Evolutionary conservation across 495 filamentous ascomycete species (phyloP).

Genomic region (Penicillium angulare): DNA sequence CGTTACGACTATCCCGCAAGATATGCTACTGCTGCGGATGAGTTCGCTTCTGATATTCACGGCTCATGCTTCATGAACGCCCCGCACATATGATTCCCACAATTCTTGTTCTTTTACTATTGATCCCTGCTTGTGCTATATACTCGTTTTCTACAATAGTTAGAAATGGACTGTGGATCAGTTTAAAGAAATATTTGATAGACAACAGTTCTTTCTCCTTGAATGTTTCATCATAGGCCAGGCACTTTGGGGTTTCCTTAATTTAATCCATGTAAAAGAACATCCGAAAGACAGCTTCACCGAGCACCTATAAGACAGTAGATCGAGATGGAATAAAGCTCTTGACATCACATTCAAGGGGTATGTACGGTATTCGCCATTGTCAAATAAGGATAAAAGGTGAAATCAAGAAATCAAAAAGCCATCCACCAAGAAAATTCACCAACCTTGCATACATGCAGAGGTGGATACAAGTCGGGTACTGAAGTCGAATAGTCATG

Average conservation of each 20-base stretch:
- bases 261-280: too few species aligned
- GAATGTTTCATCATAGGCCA: too few species aligned
- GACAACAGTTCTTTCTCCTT: background rate
- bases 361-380: background rate
- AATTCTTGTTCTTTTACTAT: slow-evolving; percentile 8
- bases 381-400: background rate
- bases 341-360: background rate
- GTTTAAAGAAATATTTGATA: background rate
- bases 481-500: too few species aligned
- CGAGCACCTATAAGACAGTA: too few species aligned
- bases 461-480: too few species aligned
- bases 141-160: background rate
- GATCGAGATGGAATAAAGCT: background rate
- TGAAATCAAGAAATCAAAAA: background rate
- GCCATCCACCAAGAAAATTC: background rate
- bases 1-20: background rate
- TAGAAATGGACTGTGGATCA: slow-evolving; percentile 1
- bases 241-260: too few species aligned
- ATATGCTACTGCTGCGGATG: background rate
- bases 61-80: slow-evolving; percentile 14
- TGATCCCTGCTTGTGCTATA: slow-evolving; percentile 11
- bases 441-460: too few species aligned
- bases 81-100: slow-evolving; percentile 18
- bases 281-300: too few species aligned
- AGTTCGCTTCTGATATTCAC: slow-evolving; percentile 1